Base-by-base conservation (phyloP, 176 grass and related monocot species). In the Oryza glumipatula region DNA sequence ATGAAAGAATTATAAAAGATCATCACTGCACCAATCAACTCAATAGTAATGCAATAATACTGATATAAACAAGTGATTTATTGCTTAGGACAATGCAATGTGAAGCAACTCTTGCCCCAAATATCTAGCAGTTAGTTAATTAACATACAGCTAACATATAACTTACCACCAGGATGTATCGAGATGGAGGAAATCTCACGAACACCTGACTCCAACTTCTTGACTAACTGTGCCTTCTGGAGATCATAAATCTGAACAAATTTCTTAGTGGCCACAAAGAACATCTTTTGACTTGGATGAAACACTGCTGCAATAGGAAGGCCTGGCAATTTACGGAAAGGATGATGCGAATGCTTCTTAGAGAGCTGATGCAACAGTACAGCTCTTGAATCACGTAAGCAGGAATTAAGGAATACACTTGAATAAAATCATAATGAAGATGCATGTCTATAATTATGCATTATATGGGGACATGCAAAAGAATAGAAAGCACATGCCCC, bases 181-280 rank as follows among this genome's bases (percentile, higher is more conserved):
- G 93, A 87, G 77, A 99, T 91, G 60, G 91, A 99, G 49, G 91
- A 99, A 71, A 99, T 86, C 68, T 99, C 96, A 44, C 86, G 93
- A 61, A 96, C 33, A 87, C 96, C 97, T 32, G 93, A 90, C 78
- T 94, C 91, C 67, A 99, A 82, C 82, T 99, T 99, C 80, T 99
- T 96, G 56, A 94, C 87, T 60, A 90, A 66, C 74, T 94, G 83
- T 12, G 85, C 83, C 54, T 92, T 99, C 73, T 90, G 74, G 83
- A 99, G 91, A 92, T 99, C 93, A 88, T 96, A 99, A 91, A 94
- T 82, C 74, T 91, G 90, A 88, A 99, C 82, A 86, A 94, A 94
- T 78, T 92, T 99, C 85, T 96, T 99, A 21, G 97, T 99, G 65
- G 97, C 94, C 69, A 96, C 89, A 66, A 96, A 99, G 87, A 96